These are phyloP conservation scores for Gossypium bickii DNA, from an alignment of 345 rosid species.

Conservation along the genomic window DNA sequence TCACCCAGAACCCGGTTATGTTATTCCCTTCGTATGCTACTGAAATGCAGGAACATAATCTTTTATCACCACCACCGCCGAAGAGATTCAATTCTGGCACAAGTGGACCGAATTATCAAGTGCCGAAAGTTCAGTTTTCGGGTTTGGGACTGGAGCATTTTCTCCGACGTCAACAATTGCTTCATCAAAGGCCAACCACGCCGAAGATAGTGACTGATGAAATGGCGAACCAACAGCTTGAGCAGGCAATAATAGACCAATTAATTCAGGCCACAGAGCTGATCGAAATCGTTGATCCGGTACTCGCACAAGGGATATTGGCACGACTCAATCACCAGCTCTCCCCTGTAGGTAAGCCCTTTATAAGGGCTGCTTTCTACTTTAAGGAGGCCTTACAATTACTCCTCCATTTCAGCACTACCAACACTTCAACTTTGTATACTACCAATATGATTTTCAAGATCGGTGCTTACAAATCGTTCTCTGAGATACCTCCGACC, in stretches of 20 bases:
- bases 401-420: conserved; percentile 35
- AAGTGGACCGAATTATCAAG: conserved; percentile 30
- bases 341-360: conserved; percentile 71
- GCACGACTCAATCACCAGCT: conserved; percentile 99
- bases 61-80: conserved; percentile 44
- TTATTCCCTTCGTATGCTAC: conserved; percentile 37
- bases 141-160: conserved; percentile 47
- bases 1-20: conserved; percentile 43
- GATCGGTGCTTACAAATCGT: conserved; percentile 77
- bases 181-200: conserved; percentile 34
- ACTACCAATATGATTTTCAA: conserved; percentile 52
- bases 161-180: conserved; percentile 39
- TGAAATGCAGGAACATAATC: conserved; percentile 39
- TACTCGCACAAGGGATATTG: conserved; percentile 99
- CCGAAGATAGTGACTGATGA: conserved; percentile 39
- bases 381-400: conserved; percentile 71
- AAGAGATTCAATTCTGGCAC: conserved; percentile 42
- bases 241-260: conserved; percentile 66
- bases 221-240: conserved; percentile 58
- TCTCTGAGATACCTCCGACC: conserved; percentile 83
- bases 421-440: conserved; percentile 26
- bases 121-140: conserved; percentile 32
- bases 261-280: conserved; percentile 85
- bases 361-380: conserved; percentile 72
- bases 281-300: conserved; percentile 65